These are phyloP conservation scores for Boletus huronensis DNA, from an alignment of 768 basidiomycete genomes.

Conservation along the genomic window DNA sequence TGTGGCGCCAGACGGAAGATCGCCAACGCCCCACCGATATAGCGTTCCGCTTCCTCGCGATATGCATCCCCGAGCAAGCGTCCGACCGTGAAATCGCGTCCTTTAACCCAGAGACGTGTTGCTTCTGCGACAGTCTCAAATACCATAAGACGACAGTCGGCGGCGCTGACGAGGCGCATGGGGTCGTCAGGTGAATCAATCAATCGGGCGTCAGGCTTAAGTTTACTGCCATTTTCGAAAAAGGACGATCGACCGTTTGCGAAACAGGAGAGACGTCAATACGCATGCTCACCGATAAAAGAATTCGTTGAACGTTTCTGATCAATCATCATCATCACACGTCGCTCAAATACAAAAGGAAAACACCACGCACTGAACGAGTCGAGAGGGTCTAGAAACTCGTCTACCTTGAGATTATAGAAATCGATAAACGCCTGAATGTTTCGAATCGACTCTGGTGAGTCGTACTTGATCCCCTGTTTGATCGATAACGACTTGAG, in stretches of 20 bases:
- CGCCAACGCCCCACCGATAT: constrained; percentile 75
- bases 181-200: constrained; percentile 71
- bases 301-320: constrained; percentile 92
- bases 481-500: constrained; percentile 90
- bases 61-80: constrained; percentile 80
- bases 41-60: constrained; percentile 64
- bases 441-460: constrained; percentile 76
- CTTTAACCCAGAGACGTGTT: constrained; percentile 94
- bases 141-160: constrained; percentile 94
- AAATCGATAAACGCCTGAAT: constrained; percentile 89
- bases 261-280: neutral
- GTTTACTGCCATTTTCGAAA: constrained; percentile 52
- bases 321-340: neutral
- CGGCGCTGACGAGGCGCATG: constrained; percentile 77
- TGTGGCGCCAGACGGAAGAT: constrained; percentile 93
- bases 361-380: constrained; percentile 67
- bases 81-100: constrained; percentile 83
- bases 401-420: constrained; percentile 77
- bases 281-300: constrained; percentile 61
- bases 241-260: neutral
- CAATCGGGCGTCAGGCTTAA: constrained; percentile 79
- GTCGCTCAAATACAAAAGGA: neutral
- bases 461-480: constrained; percentile 91
- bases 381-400: constrained; percentile 77
- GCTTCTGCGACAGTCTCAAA: constrained; percentile 86